phyloP scores from a whole-genome alignment of 306 rosid genomes.

The Trifolium pratense region DNA sequence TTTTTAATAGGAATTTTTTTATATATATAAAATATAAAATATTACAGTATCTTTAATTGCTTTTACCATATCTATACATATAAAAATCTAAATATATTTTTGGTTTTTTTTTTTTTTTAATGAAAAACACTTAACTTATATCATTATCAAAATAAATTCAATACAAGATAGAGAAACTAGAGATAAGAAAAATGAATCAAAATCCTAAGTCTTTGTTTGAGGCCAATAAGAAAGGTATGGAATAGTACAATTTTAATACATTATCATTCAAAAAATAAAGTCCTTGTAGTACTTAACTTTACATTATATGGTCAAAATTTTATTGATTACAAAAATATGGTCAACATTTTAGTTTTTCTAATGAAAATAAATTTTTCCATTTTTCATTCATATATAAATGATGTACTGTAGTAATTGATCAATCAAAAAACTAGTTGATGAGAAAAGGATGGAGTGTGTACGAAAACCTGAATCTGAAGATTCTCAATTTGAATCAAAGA shows the following conservation, averaged over 20 bases:
- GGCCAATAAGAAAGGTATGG: slow-evolving; percentile 16
- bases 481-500: slow-evolving; percentile 11
- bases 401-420: background rate
- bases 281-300: background rate
- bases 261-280: background rate
- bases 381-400: background rate
- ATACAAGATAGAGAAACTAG: too few relatives aligned
- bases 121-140: too few relatives aligned
- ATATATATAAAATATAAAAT: too few relatives aligned
- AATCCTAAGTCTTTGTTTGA: background rate
- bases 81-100: too few relatives aligned
- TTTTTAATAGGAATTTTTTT: background rate
- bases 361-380: background rate
- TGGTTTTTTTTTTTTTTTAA: too few relatives aligned
- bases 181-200: slow-evolving; percentile 9
- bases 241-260: background rate
- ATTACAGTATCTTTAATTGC: too few relatives aligned
- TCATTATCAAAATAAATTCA: too few relatives aligned
- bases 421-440: background rate
- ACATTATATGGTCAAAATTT: too few relatives aligned
- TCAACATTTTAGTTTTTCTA: background rate
- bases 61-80: too few relatives aligned
- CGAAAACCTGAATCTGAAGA: slow-evolving; percentile 1
- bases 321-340: background rate
- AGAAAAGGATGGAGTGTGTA: background rate